Conservation (phyloP, 176 grass and related monocot species). For the Zoysia pacifica region DNA sequence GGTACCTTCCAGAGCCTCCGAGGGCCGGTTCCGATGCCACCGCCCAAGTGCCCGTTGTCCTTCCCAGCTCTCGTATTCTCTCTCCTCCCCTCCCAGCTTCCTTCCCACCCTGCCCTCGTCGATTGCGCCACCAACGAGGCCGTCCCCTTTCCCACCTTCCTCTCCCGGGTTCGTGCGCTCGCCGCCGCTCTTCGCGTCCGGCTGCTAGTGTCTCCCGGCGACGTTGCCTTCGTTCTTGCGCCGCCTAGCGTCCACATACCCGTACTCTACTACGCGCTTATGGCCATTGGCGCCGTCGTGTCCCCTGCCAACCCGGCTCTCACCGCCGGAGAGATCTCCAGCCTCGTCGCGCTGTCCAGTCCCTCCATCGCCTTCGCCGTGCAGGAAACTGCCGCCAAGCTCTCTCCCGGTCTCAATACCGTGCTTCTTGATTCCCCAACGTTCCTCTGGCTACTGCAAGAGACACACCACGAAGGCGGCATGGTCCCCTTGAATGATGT, state of each 20-base stretch:
- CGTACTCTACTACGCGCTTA: conserved; percentile 55
- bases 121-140: conserved; percentile 39
- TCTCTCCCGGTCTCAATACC: conserved; percentile 18
- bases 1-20: conserved; percentile 61
- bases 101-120: conserved; percentile 39
- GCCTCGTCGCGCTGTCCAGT: conserved; percentile 42
- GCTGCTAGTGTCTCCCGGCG: conserved; percentile 32
- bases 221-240: conserved; percentile 54
- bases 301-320: conserved; percentile 56
- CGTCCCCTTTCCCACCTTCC: conserved; percentile 31
- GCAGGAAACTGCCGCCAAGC: conserved; percentile 8
- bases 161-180: conserved; percentile 35
- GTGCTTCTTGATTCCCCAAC: conserved; percentile 40
- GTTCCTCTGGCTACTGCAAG: conserved; percentile 35
- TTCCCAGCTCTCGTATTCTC: conserved; percentile 42
- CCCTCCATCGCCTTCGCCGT: conserved; percentile 50
- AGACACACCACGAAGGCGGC: not conserved
- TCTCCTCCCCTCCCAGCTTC: conserved; percentile 50
- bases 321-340: conserved; percentile 35
- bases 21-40: conserved; percentile 19
- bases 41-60: conserved; percentile 34
- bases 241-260: conserved; percentile 44
- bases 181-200: conserved; percentile 24
- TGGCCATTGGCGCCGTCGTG: conserved; percentile 48
- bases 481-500: not conserved